Percentiles rank a stretch among this genome's conserved stretches.
Conservation (phyloP, 768 basidiomycete species). For the Tylopilus balloui region DNA sequence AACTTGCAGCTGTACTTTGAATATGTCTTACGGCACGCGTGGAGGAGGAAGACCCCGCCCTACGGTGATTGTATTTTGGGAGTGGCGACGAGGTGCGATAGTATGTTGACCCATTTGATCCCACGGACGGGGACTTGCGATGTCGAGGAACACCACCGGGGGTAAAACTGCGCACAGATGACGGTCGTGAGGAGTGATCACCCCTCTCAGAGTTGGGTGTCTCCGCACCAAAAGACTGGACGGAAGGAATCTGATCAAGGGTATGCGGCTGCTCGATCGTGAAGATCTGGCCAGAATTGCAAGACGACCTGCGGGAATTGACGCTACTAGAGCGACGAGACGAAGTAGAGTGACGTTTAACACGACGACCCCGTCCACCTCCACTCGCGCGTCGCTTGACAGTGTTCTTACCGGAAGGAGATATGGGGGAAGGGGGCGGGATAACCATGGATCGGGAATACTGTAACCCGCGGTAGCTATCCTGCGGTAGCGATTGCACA, state of each 20-base stretch:
- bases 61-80: slow-evolving; percentile 67
- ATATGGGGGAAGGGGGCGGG: slow-evolving; percentile 24
- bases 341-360: slow-evolving; percentile 67
- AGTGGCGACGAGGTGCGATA: slow-evolving; percentile 71
- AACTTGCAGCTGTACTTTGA: slow-evolving; percentile 34
- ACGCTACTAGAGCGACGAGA: slow-evolving; percentile 89
- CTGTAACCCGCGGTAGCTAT: slow-evolving; percentile 19
- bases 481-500: slow-evolving; percentile 15
- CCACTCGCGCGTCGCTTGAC: slow-evolving; percentile 52
- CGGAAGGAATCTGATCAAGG: slow-evolving; percentile 48
- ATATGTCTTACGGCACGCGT: slow-evolving; percentile 73
- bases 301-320: slow-evolving; percentile 73
- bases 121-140: slow-evolving; percentile 70
- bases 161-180: slow-evolving; percentile 78
- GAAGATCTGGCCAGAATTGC: slow-evolving; percentile 43
- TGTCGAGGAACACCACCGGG: slow-evolving; percentile 51
- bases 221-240: slow-evolving; percentile 71
- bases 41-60: slow-evolving; percentile 77
- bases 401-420: slow-evolving; percentile 32
- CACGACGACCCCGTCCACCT: slow-evolving; percentile 45
- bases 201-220: slow-evolving; percentile 87
- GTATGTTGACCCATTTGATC: slow-evolving; percentile 67
- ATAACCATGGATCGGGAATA: slow-evolving; percentile 26
- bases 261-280: slow-evolving; percentile 55
- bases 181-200: slow-evolving; percentile 74